Base-by-base conservation (phyloP, 2,329 filamentous ascomycete genomes). In the Colletotrichum tropicale region DNA sequence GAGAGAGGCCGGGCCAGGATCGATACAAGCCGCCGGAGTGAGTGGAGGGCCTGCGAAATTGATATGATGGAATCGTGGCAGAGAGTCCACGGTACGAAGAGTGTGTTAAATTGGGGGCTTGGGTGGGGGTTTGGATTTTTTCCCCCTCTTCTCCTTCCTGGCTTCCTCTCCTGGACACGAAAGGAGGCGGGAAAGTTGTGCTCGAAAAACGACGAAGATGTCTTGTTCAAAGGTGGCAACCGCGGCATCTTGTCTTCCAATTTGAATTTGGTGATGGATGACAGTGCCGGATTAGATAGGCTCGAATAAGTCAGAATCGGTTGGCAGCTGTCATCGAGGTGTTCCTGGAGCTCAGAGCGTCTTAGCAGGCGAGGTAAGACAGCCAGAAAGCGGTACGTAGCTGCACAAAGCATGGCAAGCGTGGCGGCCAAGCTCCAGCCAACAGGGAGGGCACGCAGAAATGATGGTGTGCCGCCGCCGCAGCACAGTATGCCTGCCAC, bases 381-480 rank as follows among this genome's bases (percentile, higher is more conserved):
- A 62, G 38, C 24, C 16, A 62, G 10, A 43, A 26, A 26, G 36
- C 13, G 36, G 55, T 68, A 72, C 55, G 65, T 69, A 67, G 65
- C 65, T 70, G 67, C 21, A 34, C 36, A 32, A 30, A 32, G 58
- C 43, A 43, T 65, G 24, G 66, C 67, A 60, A 43, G 56, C 38
- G 55, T 71, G 68, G 68, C 68, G 56, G 56, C 58, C 30, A 62
- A 58, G 65, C 73, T 75, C 58, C 26, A 71, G 70, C 64, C 73
- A 75, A 64, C 64, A 64, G 56, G 15, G 36, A 70, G 32, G 66
- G 52, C 60, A 38, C 48, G 48, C 21, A 67, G 48, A 36, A 52
- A 32, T 30, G 26, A 32, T 66, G 32, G 61, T 64, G 64, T 56
- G 66, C n/a, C 38, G 66, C 13, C 48, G 66, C 58, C n/a, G 58